A percentile compares a stretch with the other conserved stretches of the same genome.
Conservation (phyloP, 1,284 basidiomycete species). For the Ceratobasidium sp. region DNA sequence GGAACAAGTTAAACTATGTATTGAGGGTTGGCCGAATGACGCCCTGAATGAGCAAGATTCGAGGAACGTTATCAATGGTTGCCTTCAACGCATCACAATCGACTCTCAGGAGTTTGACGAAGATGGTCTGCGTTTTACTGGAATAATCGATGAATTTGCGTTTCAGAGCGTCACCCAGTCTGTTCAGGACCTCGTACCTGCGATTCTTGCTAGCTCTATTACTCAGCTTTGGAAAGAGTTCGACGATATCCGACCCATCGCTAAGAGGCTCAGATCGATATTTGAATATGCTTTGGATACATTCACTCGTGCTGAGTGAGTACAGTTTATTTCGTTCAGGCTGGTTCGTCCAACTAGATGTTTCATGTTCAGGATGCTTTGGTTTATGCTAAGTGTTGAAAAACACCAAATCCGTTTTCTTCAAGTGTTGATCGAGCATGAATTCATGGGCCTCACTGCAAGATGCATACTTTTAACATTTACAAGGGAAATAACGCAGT, state of each 20-base stretch:
- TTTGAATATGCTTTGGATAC: neutral
- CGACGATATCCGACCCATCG: neutral
- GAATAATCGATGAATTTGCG: neutral
- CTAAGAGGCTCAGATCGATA: neutral
- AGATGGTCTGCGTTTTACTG: neutral
- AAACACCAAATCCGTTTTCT: neutral
- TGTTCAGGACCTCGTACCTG: constrained; percentile 5
- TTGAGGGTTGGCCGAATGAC: neutral
- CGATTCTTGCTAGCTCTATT: neutral
- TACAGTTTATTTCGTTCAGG: neutral
- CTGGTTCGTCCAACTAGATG: neutral
- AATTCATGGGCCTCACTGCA: neutral
- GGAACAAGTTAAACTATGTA: neutral
- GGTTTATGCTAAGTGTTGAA: neutral
- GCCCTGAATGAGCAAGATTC: neutral
- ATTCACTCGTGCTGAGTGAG: neutral
- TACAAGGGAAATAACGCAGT: neutral
- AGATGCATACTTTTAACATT: neutral
- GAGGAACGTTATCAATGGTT: neutral
- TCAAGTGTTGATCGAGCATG: neutral
- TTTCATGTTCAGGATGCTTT: neutral
- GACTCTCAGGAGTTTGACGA: neutral
- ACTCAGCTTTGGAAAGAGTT: neutral
- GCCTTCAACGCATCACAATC: neutral
- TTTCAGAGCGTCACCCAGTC: neutral